These are phyloP conservation scores for Millerozyma acaciae DNA, from an alignment of 805 yeast species.

Conservation along the genomic window DNA sequence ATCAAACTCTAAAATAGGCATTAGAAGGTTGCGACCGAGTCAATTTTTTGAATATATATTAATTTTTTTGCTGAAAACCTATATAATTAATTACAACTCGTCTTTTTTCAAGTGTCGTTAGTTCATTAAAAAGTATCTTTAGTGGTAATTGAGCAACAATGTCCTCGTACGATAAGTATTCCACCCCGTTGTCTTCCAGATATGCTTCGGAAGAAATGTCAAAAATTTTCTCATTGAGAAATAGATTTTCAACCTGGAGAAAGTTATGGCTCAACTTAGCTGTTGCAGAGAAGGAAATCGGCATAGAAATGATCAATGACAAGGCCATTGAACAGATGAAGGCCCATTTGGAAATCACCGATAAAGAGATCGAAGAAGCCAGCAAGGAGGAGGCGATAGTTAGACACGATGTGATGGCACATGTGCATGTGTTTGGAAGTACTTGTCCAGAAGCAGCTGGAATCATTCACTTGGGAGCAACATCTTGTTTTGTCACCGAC, in stretches of 20 bases:
- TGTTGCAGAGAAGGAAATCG: slow-evolving; percentile 90
- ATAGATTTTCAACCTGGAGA: slow-evolving; percentile 97
- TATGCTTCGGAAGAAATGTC: slow-evolving; percentile 99
- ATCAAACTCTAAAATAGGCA: too few relatives aligned
- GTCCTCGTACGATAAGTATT: slow-evolving; percentile 65
- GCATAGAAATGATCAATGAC: slow-evolving; percentile 78
- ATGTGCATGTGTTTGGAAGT: slow-evolving; percentile 91
- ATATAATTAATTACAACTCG: too few relatives aligned
- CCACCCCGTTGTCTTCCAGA: slow-evolving; percentile 93
- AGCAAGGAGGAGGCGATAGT: slow-evolving; percentile 93
- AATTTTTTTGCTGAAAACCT: too few relatives aligned
- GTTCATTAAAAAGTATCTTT: too few relatives aligned
- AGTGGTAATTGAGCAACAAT: too few relatives aligned
- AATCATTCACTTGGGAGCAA: slow-evolving; percentile 96
- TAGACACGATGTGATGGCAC: slow-evolving; percentile 99
- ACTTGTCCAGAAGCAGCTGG: slow-evolving; percentile 96
- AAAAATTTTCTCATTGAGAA: slow-evolving; percentile 82
- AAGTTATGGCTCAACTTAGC: slow-evolving; percentile 94
- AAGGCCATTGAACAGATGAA: slow-evolving; percentile 89
- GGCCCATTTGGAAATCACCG: slow-evolving; percentile 74
- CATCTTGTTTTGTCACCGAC: slow-evolving; percentile 96
- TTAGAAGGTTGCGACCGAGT: slow-evolving; percentile 2
- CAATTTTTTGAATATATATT: too few relatives aligned
- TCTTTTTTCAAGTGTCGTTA: too few relatives aligned
- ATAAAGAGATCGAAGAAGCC: slow-evolving; percentile 88